Evolutionary conservation across 371 early-diverging fungal species (phyloP).

Genomic region (Zychaea mexicana): DNA sequence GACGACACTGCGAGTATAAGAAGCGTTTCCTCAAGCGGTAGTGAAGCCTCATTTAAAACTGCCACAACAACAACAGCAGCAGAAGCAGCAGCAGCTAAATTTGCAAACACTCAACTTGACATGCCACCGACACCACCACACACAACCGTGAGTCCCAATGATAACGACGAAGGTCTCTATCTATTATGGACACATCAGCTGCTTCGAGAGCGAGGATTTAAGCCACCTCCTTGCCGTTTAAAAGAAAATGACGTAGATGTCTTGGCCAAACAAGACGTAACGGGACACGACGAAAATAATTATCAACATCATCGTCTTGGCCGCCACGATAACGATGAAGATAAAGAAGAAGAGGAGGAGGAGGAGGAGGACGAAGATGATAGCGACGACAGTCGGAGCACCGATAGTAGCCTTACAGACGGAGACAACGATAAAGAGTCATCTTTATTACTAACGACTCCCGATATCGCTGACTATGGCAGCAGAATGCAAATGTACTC

Average conservation of each 20-base stretch:
- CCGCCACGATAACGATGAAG: constrained; percentile 11
- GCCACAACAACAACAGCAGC: background rate
- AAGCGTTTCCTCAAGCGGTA: background rate
- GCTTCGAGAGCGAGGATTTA: constrained; percentile 32
- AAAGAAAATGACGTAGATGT: constrained; percentile 13
- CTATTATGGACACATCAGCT: constrained; percentile 46
- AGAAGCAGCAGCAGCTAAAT: background rate
- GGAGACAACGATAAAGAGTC: background rate
- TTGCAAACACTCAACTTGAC: background rate
- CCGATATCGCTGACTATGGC: background rate
- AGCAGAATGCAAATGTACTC: constrained; percentile 1
- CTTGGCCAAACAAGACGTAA: background rate
- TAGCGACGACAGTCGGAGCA: constrained; percentile 12
- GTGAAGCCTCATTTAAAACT: constrained; percentile 4
- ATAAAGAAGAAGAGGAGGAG: no score
- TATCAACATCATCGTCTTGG: no score
- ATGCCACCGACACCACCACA: constrained; percentile 28
- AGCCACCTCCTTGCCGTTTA: constrained; percentile 16
- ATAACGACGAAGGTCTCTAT: constrained; percentile 43
- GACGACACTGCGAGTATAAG: background rate
- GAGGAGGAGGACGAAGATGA: constrained; percentile 4
- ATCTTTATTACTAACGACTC: background rate
- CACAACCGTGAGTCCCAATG: constrained; percentile 30
- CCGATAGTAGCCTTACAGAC: constrained; percentile 21
- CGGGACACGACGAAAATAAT: background rate